Evolutionary conservation across 495 filamentous ascomycete species (phyloP), one percentile per base, ranked within the genome.

Genomic region (Talaromyces liani): DNA sequence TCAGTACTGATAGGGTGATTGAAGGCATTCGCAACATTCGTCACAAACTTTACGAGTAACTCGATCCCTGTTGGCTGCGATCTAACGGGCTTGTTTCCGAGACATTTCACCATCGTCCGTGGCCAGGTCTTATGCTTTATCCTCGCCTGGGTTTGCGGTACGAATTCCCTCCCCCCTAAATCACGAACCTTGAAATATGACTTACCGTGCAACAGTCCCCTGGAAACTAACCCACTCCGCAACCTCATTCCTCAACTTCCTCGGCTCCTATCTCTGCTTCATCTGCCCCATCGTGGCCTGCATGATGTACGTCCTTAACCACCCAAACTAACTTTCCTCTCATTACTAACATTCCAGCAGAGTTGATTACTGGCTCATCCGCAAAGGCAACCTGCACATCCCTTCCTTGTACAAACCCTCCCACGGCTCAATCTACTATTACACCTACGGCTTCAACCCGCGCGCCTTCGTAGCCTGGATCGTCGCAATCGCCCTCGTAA

Each of bases 61-160:
- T 76, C 79, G 33, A 77, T 85, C 58, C 80, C 77, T 12, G 79
- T 73, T 24, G 80, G 83, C 49, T 82, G 82, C 66, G 84, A 87
- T 63, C 66, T 85, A 24, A 75, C 73, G 33, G 77, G 73, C 27
- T 72, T 87, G 1, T 76, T 77, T 55, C 84, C 84, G 29, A 76
- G 77, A 54, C 85, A 79, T 60, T 72, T 85, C 71, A 83, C 84
- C 68, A 85, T 87, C 65, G 72, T 70, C 29, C 77, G 84, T 6
- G 84, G 83, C 14, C 79, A 81, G 55, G 68, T 85, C 36, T 66
- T 85, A 53, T 76, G 77, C 24, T 80, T 78, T 14, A 64, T 85
- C 36, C 75, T 80, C 2, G 77, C 74, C 2, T 86, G 83, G 83
- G 81, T 77, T 4, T 62, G 60, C 39, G 58, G 58, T 60, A 60